Evolutionary conservation across 2,329 filamentous ascomycete genomes (phyloP).

Genomic region (Trichoderma brevicompactum): DNA sequence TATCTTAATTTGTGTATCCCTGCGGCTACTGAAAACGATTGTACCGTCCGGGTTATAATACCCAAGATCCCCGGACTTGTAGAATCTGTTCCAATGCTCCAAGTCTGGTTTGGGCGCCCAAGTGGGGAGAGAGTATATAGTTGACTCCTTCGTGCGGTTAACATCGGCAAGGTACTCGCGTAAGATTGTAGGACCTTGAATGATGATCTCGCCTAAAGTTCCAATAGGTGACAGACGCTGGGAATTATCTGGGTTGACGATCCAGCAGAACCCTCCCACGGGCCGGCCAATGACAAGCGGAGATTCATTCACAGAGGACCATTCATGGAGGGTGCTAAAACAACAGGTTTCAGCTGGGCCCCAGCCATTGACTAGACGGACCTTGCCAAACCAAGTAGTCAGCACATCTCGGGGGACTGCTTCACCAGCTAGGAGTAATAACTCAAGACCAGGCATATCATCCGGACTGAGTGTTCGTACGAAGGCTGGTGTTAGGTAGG

Average conservation of each 20-base stretch:
- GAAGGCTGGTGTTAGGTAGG: slow-evolving; percentile 20
- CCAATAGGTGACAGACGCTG: slow-evolving; percentile 34
- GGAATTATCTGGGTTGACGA: slow-evolving; percentile 33
- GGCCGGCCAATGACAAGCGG: slow-evolving; percentile 23
- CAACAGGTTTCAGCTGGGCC: slow-evolving; percentile 49
- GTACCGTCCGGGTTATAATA: slow-evolving; percentile 45
- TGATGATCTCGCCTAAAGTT: slow-evolving; percentile 39
- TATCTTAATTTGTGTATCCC: slow-evolving; percentile 61
- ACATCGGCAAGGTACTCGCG: slow-evolving; percentile 52
- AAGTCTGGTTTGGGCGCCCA: slow-evolving; percentile 8
- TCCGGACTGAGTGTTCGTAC: not conserved
- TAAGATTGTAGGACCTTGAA: slow-evolving; percentile 52
- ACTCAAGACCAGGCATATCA: slow-evolving; percentile 2
- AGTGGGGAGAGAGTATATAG: slow-evolving; percentile 41
- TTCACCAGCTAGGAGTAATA: slow-evolving; percentile 27
- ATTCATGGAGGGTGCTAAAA: slow-evolving; percentile 18
- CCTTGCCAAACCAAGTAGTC: slow-evolving; percentile 31
- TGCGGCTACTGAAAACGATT: slow-evolving; percentile 52
- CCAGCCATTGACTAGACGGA: slow-evolving; percentile 47
- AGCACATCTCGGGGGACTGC: slow-evolving; percentile 6
- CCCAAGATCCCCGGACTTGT: slow-evolving; percentile 53
- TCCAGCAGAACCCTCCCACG: slow-evolving; percentile 31
- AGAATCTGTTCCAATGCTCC: slow-evolving; percentile 36
- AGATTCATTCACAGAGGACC: not conserved
- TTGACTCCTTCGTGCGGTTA: slow-evolving; percentile 45